Conservation (phyloP, 2,329 filamentous ascomycete genomes). For the Balansia obtecta region DNA sequence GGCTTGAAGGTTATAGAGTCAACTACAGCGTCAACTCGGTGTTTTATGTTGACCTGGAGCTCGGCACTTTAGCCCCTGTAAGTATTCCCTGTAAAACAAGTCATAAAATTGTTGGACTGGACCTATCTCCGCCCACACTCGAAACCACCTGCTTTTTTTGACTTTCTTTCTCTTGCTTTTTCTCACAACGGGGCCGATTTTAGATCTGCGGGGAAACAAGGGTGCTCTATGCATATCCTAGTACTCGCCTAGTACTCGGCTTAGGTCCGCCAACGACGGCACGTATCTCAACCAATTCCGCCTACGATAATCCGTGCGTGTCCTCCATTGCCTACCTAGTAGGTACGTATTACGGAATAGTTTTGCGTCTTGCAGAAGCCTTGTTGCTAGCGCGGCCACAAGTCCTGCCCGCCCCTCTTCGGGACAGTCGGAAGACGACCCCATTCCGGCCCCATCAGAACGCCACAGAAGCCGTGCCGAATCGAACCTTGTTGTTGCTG, state of each 20-base stretch:
- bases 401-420: not conserved
- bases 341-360: not conserved
- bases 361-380: not conserved
- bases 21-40: too few species aligned
- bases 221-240: not conserved
- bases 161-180: not conserved
- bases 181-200: not conserved
- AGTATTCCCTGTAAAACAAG: too few species aligned
- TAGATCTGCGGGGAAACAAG: slow-evolving; percentile 5
- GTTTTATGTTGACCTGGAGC: too few species aligned
- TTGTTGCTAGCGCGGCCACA: too few species aligned
- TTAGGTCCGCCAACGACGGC: not conserved
- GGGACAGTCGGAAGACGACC: not conserved
- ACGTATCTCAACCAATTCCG: not conserved
- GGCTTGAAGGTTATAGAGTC: too few species aligned
- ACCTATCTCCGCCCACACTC: not conserved
- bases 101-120: too few species aligned
- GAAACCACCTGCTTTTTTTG: not conserved
- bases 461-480: not conserved
- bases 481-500: not conserved
- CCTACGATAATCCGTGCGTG: too few species aligned
- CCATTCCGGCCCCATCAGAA: not conserved
- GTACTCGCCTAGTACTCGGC: too few species aligned
- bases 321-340: not conserved
- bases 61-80: too few species aligned